Evolutionary conservation across 2,329 filamentous ascomycete species (phyloP), one percentile per base, ranked within the genome.

Genomic region (Ceratocystis huliohia): DNA sequence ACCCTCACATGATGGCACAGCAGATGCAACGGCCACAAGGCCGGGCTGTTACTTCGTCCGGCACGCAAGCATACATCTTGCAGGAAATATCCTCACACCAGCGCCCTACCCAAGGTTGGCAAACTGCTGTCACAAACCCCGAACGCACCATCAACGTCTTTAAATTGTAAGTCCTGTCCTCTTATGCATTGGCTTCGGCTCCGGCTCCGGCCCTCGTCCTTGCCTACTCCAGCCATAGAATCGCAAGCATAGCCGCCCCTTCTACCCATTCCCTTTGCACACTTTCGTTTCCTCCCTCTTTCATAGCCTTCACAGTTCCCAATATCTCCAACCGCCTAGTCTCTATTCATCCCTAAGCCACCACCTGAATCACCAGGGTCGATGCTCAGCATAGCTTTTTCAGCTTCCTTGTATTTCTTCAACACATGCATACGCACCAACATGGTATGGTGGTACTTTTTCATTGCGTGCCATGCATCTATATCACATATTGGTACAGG

Each of bases 1-100:
- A 80, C 74, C 53, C 64, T 5, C 81, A 82, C 71, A 83, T 84
- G 80, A 78, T 80, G 74, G 76, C 79, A 73, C 75, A 76, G 71
- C 75, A 73, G 69, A 74, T 74, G 68, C 76, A 77, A 66, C 73
- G 73, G 59, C 72, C 73, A 50, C 73, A 78, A 69, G 77, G 78
- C 68, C 73, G 76, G 70, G 74, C 75, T 68, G 72, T 73, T 61
- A 71, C 72, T 56, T 70, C 70, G 64, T 68, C 28, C 20, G 25
- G 76, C 68, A 69, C 77, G 25, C 76, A 77, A 63, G 73, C 76
- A 50, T 70, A 75, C 17, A 74, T 81, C 6, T 79, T 77, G 63
- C 74, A 76, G 61, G 74, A 74, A 25, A 73, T 80, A 20, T 69
- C 75, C 5, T 57, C 73, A 74, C 62, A 74, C 70, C 63, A 74